Evolutionary conservation across 73 alveolate species (phyloP), one percentile per base, ranked within the genome.

Genomic region (Paramecium sonneborni): DNA sequence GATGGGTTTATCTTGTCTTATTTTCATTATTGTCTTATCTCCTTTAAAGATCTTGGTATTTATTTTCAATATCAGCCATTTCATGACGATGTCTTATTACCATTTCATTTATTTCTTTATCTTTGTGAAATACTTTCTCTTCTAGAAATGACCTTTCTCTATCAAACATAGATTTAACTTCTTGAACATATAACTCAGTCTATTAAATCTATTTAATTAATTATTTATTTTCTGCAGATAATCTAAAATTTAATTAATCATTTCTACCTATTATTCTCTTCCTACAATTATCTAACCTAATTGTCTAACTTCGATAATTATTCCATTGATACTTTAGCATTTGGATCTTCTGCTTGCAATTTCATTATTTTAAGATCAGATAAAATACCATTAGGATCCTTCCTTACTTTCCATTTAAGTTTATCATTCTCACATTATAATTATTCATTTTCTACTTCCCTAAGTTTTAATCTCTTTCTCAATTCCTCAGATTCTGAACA

Each of bases 391-490:
- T 79, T 79, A 2, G 90, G 90, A 21, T 79, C 76, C 24, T 79
- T 79, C 41, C 90, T 79, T 5, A 79, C 72, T 10, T 41, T 79
- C 90, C 90, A 79, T 43, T 79, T 79, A 2, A 79, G n/a, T 44
- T 79, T 79, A 79, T 79, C 90, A 79, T 79, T 79, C 7, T 79
- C 90, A 43, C 48, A 30, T 41, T 79, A 23, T 39, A 79, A 46
- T n/a, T 79, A 34, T 5, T 79, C 90, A 39, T 41, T 41, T 79
- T 43, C 90, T 30, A 79, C 90, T 46, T 79, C 90, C 9, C 44
- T 79, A 1, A 79, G 28, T 43, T 76, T 79, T 21, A 79, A 28
- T 34, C 90, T 79, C 55, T 79, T 79, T 21, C 90, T 37, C 72
- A 79, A 79, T 41, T 43, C 90, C 20, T 79, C 90, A 79, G 39